These are phyloP conservation scores for Pugionium dolabratum DNA, from an alignment of 345 rosid species.

Conservation along the genomic window DNA sequence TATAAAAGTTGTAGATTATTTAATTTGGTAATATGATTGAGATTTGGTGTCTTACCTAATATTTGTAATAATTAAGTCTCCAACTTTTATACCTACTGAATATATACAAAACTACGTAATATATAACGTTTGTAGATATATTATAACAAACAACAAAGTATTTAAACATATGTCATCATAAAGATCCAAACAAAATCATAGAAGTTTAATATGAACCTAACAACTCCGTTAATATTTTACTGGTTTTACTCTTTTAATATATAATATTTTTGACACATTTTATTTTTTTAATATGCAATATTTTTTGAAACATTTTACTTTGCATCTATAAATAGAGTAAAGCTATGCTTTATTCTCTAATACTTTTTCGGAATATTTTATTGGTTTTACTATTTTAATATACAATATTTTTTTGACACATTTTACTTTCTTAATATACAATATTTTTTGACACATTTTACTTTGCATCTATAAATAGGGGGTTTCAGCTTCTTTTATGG, in stretches of 20 bases:
- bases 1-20: neutral
- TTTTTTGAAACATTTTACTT: too few relatives aligned
- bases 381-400: neutral
- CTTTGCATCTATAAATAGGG: too few relatives aligned
- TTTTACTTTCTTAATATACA: too few relatives aligned
- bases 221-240: neutral
- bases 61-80: neutral
- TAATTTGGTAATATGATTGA: slow-evolving; percentile 10
- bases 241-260: too few relatives aligned
- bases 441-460: too few relatives aligned
- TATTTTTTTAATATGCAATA: too few relatives aligned
- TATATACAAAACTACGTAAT: slow-evolving; percentile 2
- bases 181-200: neutral
- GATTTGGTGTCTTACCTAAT: slow-evolving; percentile 29
- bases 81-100: slow-evolving; percentile 22
- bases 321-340: too few relatives aligned
- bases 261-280: too few relatives aligned
- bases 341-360: too few relatives aligned
- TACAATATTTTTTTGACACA: neutral
- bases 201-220: neutral
- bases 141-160: neutral
- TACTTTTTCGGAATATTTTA: neutral
- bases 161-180: neutral
- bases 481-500: too few relatives aligned
- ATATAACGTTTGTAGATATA: neutral